Conservation (phyloP, 73 alveolate species). For the Breviolum minutum region DNA sequence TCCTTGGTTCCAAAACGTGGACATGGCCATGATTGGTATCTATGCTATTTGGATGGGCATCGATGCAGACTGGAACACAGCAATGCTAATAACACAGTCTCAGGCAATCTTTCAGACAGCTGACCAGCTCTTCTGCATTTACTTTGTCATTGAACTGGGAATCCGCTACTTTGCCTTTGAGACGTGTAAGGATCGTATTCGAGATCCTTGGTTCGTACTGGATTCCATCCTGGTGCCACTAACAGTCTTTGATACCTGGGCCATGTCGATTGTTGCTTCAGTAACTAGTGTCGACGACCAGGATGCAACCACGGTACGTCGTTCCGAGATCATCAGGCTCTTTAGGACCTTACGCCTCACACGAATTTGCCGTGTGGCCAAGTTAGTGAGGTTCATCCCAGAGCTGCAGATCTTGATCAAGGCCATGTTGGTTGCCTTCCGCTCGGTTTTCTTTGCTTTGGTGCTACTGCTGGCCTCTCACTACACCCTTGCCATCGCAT, state of each 20-base stretch:
- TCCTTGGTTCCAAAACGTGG: neutral
- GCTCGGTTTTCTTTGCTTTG: constrained; percentile 30
- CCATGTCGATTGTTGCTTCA: neutral
- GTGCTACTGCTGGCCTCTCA: constrained; percentile 3
- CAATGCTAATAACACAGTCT: neutral
- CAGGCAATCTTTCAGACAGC: neutral
- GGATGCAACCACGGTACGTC: neutral
- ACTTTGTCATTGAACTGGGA: neutral
- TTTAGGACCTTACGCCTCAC: constrained; percentile 19
- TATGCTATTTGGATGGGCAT: constrained; percentile 25
- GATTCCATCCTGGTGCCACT: constrained; percentile 29
- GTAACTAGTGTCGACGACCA: neutral
- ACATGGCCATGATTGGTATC: neutral
- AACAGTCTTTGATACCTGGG: constrained; percentile 27
- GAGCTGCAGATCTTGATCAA: constrained; percentile 47
- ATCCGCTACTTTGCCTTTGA: neutral
- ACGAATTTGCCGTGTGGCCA: neutral
- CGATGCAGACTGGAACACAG: constrained; percentile 1
- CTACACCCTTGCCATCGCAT: constrained; percentile 46
- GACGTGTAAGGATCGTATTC: neutral
- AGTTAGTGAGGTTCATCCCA: constrained; percentile 13
- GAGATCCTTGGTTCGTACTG: constrained; percentile 5
- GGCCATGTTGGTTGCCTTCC: constrained; percentile 24
- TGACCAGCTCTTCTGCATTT: constrained; percentile 6
- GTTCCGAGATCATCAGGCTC: neutral